phyloP scores from a whole-genome alignment of 345 rosid genomes.

The Turritis glabra region DNA sequence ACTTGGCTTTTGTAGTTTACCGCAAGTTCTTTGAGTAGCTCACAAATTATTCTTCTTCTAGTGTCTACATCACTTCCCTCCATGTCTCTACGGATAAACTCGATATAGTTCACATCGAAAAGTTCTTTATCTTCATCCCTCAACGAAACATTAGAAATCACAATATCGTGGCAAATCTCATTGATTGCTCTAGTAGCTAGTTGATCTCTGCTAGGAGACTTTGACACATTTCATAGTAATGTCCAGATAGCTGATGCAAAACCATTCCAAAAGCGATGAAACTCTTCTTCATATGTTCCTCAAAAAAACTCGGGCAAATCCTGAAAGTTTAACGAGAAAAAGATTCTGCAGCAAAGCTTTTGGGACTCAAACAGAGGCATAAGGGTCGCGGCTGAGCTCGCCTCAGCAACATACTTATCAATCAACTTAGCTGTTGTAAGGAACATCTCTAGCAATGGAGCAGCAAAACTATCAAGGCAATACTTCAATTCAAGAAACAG shows the following conservation, averaged over 20 bases:
- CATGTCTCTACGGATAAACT: slow-evolving; percentile 90
- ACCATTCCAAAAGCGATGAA: slow-evolving; percentile 55
- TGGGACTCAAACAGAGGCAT: slow-evolving; percentile 74
- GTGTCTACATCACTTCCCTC: slow-evolving; percentile 94
- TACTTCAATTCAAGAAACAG: slow-evolving; percentile 75
- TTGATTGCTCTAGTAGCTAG: slow-evolving; percentile 69
- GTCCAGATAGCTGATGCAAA: slow-evolving; percentile 84
- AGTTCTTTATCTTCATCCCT: slow-evolving; percentile 90
- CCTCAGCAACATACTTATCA: slow-evolving; percentile 54
- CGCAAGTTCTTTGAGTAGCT: slow-evolving; percentile 85
- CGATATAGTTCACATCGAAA: slow-evolving; percentile 81
- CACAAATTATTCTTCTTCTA: slow-evolving; percentile 93
- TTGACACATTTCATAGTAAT: slow-evolving; percentile 69
- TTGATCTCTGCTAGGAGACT: slow-evolving; percentile 59
- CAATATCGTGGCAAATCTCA: slow-evolving; percentile 72
- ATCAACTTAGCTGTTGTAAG: slow-evolving; percentile 57
- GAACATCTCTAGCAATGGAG: slow-evolving; percentile 69
- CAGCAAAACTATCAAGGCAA: slow-evolving; percentile 66
- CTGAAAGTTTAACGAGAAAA: slow-evolving; percentile 77
- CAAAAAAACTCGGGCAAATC: slow-evolving; percentile 91
- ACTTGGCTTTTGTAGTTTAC: slow-evolving; percentile 70
- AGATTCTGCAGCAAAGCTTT: slow-evolving; percentile 78
- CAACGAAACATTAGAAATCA: slow-evolving; percentile 77
- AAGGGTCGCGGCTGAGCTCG: slow-evolving; percentile 44
- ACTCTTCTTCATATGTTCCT: slow-evolving; percentile 97